A percentile compares a stretch with the other conserved stretches of the same genome.
These are phyloP conservation scores for Aureoboletus auriporus DNA, from an alignment of 768 basidiomycete genomes.

Conservation along the genomic window DNA sequence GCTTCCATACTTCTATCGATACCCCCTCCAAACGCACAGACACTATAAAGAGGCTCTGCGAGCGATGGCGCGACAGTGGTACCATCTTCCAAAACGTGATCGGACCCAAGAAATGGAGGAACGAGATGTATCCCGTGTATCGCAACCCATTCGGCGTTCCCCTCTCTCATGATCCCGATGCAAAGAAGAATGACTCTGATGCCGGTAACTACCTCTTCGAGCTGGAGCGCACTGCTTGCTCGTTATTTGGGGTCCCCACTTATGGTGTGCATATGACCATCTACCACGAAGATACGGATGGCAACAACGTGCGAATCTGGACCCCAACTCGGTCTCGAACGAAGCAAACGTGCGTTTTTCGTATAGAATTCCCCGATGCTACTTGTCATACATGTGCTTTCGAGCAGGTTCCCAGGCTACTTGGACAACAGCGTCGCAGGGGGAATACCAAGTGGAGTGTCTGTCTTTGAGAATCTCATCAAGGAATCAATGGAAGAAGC, in stretches of 20 bases:
- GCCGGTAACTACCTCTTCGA: constrained; percentile 71
- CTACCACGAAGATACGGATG: constrained; percentile 42
- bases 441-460: constrained; percentile 80
- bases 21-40: constrained; percentile 56
- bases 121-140: constrained; percentile 80
- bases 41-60: constrained; percentile 63
- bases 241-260: constrained; percentile 85
- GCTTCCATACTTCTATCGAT: constrained; percentile 49
- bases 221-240: constrained; percentile 87
- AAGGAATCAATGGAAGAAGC: constrained; percentile 97
- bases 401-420: constrained; percentile 69
- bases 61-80: constrained; percentile 68
- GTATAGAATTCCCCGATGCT: not conserved
- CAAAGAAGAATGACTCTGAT: constrained; percentile 30
- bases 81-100: constrained; percentile 57
- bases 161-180: constrained; percentile 32
- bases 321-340: constrained; percentile 80
- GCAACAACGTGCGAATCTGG: constrained; percentile 60
- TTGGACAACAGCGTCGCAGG: constrained; percentile 93
- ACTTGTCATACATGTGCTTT: not conserved
- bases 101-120: constrained; percentile 77
- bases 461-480: constrained; percentile 67
- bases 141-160: constrained; percentile 57
- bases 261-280: constrained; percentile 91
- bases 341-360: constrained; percentile 75